These are phyloP conservation scores for Candida nitratophila DNA, from an alignment of 805 yeast genomes.

Conservation along the genomic window DNA sequence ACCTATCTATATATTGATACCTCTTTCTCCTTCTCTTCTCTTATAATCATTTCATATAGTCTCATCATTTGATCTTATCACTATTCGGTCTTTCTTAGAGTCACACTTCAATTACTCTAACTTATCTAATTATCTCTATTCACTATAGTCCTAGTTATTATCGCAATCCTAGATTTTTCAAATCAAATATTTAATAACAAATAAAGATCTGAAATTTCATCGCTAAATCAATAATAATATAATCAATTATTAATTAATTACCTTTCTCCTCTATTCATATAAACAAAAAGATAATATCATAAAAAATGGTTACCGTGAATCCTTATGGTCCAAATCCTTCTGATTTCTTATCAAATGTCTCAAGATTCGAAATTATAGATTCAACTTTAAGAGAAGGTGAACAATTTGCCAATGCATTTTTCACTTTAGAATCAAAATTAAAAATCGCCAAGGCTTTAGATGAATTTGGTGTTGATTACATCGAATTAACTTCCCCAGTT, in stretches of 20 bases:
- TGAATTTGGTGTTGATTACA: conserved; percentile 56
- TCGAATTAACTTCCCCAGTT: conserved; percentile 53
- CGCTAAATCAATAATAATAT: conserved; percentile 15
- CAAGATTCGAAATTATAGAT: conserved; percentile 46
- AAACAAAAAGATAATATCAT: too few relatives aligned
- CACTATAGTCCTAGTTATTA: too few relatives aligned
- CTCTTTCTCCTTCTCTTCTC: neutral
- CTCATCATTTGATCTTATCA: too few relatives aligned
- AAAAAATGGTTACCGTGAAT: conserved; percentile 17
- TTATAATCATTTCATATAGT: too few relatives aligned
- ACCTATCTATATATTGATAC: neutral
- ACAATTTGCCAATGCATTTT: conserved; percentile 57
- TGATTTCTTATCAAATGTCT: conserved; percentile 49
- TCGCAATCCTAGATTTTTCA: too few relatives aligned
- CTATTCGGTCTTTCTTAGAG: too few relatives aligned
- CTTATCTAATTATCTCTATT: too few relatives aligned
- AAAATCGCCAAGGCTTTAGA: conserved; percentile 55
- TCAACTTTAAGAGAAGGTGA: conserved; percentile 59
- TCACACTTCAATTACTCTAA: too few relatives aligned
- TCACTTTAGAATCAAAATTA: conserved; percentile 47
- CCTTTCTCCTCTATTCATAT: too few relatives aligned
- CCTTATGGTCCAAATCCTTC: conserved; percentile 57
- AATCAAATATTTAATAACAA: too few relatives aligned
- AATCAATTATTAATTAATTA: conserved; percentile 10
- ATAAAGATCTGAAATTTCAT: too few relatives aligned